A percentile compares a stretch with the other conserved stretches of the same genome.
Evolutionary conservation across 1,139 yeast genomes (phyloP).

Genomic region (Geotrichum aggregatum): DNA sequence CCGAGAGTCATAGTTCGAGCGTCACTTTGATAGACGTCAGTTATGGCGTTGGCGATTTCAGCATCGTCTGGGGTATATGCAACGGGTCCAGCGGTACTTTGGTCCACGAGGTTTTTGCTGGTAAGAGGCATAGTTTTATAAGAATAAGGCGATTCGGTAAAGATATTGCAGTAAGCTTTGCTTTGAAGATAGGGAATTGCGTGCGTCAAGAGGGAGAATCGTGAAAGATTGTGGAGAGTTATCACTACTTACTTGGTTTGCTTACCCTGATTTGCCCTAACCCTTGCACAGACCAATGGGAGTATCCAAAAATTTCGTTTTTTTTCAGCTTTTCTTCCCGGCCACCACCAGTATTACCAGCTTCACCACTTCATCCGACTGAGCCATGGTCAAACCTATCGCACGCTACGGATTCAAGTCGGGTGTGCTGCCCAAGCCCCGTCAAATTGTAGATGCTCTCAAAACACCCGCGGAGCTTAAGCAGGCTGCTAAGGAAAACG

Average conservation of each 20-base stretch:
- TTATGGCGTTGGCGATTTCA: constrained; percentile 59
- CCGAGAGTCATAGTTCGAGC: constrained; percentile 60
- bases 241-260: too few species aligned
- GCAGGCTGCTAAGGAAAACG: constrained; percentile 47
- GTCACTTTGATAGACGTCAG: constrained; percentile 64
- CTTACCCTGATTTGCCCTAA: constrained; percentile 7
- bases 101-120: background rate
- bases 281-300: constrained; percentile 17
- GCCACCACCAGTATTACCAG: background rate
- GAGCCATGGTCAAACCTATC: constrained; percentile 46
- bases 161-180: too few species aligned
- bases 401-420: constrained; percentile 56
- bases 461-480: constrained; percentile 38
- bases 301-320: constrained; percentile 9
- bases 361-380: background rate
- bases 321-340: background rate
- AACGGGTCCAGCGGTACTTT: background rate
- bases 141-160: too few species aligned
- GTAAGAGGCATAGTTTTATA: constrained; percentile 13
- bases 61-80: constrained; percentile 53
- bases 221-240: too few species aligned
- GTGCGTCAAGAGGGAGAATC: too few species aligned
- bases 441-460: constrained; percentile 58
- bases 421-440: constrained; percentile 74
- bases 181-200: too few species aligned